Base-by-base conservation (phyloP, 2,329 filamentous ascomycete species). In the Mariannaea sp. region DNA sequence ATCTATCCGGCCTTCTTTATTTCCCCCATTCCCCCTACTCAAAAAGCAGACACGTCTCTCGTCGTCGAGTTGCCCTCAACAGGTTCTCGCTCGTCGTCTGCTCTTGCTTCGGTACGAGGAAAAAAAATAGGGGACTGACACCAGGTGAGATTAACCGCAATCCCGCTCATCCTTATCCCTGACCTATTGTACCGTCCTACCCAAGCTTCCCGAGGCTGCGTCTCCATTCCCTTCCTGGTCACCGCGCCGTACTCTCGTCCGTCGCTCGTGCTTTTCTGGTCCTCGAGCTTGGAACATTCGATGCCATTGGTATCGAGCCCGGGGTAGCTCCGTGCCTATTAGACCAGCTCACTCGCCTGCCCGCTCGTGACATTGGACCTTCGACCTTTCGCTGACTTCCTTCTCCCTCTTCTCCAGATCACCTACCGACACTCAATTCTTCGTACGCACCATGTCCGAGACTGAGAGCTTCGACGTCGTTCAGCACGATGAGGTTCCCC, bases 381-480 rank as follows among this genome's bases (percentile, higher is more conserved):
- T 35, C 36, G 40, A 41, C 33, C 33, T 17, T 50, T 36, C 32
- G 48, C 53, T 55, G 47, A 55, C 53, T 30, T 36, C 29, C 33
- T n/a, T 24, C 30, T 33, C 33, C 24, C 27, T 19, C 14, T 24
- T 48, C 40, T 45, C 36, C 29, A 60, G 54, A 57, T 49, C 40
- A 57, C 40, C 50, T 46, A 24, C 52, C 44, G 30, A 64, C 59
- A 59, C 26, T 32, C 43, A 54, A 53, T 53, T 20, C 30, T 24
- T 26, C 17, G 26, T 46, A 40, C 43, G 22, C 61, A 71, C 30
- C 58, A 80, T 80, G 77, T 77, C 77, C 63, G 77, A 80, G 61
- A 68, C 71, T 58, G 77, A 79, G 61, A 74, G 71, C 60, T 71
- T 74, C 67, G 76, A 78, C 56, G 72, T 74, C 53, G 70, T 73